Base-by-base conservation (phyloP, 768 basidiomycete species). In the Xerocomellus chrysenteron region DNA sequence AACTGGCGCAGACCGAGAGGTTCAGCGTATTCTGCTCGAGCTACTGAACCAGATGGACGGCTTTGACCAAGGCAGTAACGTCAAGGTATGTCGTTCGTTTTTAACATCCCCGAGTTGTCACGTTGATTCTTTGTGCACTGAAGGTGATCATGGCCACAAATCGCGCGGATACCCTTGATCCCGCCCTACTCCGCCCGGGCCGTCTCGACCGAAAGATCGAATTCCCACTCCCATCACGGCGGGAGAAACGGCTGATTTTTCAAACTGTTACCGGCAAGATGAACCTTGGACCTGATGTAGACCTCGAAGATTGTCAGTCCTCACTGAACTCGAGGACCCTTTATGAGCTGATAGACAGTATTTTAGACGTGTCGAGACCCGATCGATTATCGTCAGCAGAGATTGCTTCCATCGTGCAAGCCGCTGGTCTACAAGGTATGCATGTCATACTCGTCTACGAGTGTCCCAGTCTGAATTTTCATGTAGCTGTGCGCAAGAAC, bases 81-180 rank as follows among this genome's bases (percentile, higher is more conserved):
- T 99, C 69, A 98, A 99, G 86, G 95, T 92, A 67, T 43, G 33
- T 19, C 24, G 10, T 35, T 46, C 45, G 13, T 13, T 57, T 47
- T 21, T 5, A 21, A 16, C 13, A 19, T 33, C 1, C 11, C 47
- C 28, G 4, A 42, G 47, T 28, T 42, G 7, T 33, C 36, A 11
- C 2, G 9, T 42, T 47, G 28, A 55, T 21, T 32, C 42, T 35
- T 35, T 32, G 21, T 52, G 55, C 19, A 48, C 28, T 6, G 1
- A 57, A 97, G 94, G 97, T 99, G 41, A 99, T 99, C 71, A 98
- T 98, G 97, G 97, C 97, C 28, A 99, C 97, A 42, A 99, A 99
- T 76, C 90, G 97, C 65, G 92, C 92, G 45, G 97, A 99, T 73
- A 99, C 97, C 6, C 82, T 99, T 32, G 97, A 99, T 73, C 97